Conservation (phyloP, 805 yeast genomes). For the Allodekkera sacchari region DNA sequence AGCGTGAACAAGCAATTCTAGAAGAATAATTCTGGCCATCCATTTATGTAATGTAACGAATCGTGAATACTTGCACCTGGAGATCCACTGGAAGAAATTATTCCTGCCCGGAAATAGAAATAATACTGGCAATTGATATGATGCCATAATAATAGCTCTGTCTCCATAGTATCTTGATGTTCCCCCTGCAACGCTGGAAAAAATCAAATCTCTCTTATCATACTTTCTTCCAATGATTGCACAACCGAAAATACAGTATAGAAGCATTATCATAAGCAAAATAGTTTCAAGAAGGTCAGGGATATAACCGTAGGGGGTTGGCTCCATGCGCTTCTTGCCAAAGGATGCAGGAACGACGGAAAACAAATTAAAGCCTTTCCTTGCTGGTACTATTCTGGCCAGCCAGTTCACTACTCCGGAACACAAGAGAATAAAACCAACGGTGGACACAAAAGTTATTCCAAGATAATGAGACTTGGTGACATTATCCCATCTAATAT, state of each 20-base stretch:
- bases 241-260: slow-evolving; percentile 13
- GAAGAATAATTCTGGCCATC: slow-evolving; percentile 35
- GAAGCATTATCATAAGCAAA: slow-evolving; percentile 31
- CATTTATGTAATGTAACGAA: slow-evolving; percentile 54
- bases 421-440: slow-evolving; percentile 36
- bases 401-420: slow-evolving; percentile 36
- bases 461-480: slow-evolving; percentile 39
- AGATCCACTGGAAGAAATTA: slow-evolving; percentile 49
- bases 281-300: slow-evolving; percentile 49
- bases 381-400: slow-evolving; percentile 30
- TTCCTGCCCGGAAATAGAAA: slow-evolving; percentile 56
- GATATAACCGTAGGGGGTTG: slow-evolving; percentile 22
- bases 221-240: slow-evolving; percentile 17
- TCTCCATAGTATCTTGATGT: slow-evolving; percentile 34
- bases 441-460: slow-evolving; percentile 37
- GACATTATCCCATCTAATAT: slow-evolving; percentile 26
- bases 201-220: slow-evolving; percentile 16
- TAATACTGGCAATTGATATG: slow-evolving; percentile 42
- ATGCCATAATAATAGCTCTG: slow-evolving; percentile 43
- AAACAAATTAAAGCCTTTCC: slow-evolving; percentile 19
- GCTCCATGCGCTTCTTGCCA: slow-evolving; percentile 13
- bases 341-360: slow-evolving; percentile 17
- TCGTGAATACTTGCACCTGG: slow-evolving; percentile 49
- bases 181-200: slow-evolving; percentile 12
- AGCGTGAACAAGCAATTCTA: slow-evolving; percentile 39